Evolutionary conservation across 1,284 basidiomycete species (phyloP).

Genomic region (Pholiota adiposa): DNA sequence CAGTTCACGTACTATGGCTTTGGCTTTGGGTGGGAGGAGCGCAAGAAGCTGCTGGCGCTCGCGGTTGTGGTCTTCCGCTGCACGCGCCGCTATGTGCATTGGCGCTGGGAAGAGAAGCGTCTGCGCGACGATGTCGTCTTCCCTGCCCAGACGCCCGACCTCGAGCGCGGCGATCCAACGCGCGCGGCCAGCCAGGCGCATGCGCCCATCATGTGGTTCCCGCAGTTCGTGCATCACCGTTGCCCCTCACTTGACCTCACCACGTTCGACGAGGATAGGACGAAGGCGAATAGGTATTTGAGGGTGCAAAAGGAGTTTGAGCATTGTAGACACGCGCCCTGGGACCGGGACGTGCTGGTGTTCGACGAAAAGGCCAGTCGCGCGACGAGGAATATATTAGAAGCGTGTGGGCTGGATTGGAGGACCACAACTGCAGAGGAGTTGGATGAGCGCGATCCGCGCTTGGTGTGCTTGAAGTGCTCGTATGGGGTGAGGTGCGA

Average conservation of each 20-base stretch:
- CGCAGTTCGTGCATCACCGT: slow-evolving; percentile 36
- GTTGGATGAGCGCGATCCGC: slow-evolving; percentile 34
- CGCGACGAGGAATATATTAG: slow-evolving; percentile 31
- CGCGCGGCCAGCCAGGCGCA: slow-evolving; percentile 14
- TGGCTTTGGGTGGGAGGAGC: not conserved
- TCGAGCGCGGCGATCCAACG: not conserved
- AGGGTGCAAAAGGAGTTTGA: slow-evolving; percentile 1
- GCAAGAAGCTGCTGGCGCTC: not conserved
- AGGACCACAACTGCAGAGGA: slow-evolving; percentile 24
- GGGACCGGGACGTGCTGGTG: slow-evolving; percentile 26
- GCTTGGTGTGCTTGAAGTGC: slow-evolving; percentile 41
- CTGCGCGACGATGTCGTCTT: slow-evolving; percentile 13
- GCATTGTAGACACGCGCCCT: slow-evolving; percentile 19
- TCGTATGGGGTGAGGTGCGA: slow-evolving; percentile 35
- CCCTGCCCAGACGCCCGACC: slow-evolving; percentile 8
- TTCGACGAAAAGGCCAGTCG: slow-evolving; percentile 34
- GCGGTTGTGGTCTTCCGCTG: slow-evolving; percentile 23
- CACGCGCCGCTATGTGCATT: slow-evolving; percentile 5
- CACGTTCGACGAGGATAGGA: slow-evolving; percentile 4
- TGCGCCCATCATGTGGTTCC: slow-evolving; percentile 27
- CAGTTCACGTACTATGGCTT: not conserved
- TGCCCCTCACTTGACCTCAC: slow-evolving; percentile 29
- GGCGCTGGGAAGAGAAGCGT: slow-evolving; percentile 9
- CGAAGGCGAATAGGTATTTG: slow-evolving; percentile 9
- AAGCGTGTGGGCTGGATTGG: slow-evolving; percentile 31